Conservation (phyloP, 306 rosid species). For the Elaeagnus macrophylla region DNA sequence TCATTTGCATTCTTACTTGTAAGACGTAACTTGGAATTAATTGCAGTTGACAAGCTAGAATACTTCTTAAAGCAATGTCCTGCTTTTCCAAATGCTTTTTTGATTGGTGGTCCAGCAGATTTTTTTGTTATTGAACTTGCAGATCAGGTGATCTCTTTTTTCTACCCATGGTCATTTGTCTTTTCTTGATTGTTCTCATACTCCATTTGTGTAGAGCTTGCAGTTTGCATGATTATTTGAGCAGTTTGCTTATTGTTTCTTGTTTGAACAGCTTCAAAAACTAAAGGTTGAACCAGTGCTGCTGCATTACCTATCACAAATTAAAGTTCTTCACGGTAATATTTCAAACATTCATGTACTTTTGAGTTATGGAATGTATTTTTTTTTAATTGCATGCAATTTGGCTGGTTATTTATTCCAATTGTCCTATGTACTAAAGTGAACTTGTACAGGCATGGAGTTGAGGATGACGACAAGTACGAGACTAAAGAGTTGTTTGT, state of each 20-base stretch:
- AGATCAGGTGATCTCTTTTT: constrained; percentile 54
- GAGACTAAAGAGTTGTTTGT: constrained; percentile 74
- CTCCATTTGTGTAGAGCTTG: not conserved
- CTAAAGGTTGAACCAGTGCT: constrained; percentile 94
- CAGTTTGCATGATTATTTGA: not conserved
- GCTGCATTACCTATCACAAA: constrained; percentile 74
- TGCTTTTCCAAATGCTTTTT: constrained; percentile 64
- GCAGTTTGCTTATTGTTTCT: constrained; percentile 13
- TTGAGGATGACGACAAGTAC: constrained; percentile 91
- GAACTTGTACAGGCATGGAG: constrained; percentile 83
- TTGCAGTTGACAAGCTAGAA: constrained; percentile 65
- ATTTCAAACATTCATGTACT: constrained; percentile 15
- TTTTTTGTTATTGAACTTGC: constrained; percentile 83
- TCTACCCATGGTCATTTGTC: not conserved
- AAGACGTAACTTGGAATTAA: constrained; percentile 11
- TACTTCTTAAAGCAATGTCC: constrained; percentile 78
- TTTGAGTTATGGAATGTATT: constrained; percentile 15
- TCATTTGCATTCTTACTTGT: no score
- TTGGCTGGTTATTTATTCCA: constrained; percentile 13
- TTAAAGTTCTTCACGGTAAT: constrained; percentile 70
- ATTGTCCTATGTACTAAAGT: not conserved
- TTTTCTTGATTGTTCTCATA: not conserved
- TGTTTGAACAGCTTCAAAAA: constrained; percentile 63
- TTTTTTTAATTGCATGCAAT: constrained; percentile 11
- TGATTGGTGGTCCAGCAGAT: constrained; percentile 78